Percentiles rank a stretch among this genome's conserved stretches.
Conservation (phyloP, 2,329 filamentous ascomycete genomes). For the Pseudogymnoascus sp. region DNA sequence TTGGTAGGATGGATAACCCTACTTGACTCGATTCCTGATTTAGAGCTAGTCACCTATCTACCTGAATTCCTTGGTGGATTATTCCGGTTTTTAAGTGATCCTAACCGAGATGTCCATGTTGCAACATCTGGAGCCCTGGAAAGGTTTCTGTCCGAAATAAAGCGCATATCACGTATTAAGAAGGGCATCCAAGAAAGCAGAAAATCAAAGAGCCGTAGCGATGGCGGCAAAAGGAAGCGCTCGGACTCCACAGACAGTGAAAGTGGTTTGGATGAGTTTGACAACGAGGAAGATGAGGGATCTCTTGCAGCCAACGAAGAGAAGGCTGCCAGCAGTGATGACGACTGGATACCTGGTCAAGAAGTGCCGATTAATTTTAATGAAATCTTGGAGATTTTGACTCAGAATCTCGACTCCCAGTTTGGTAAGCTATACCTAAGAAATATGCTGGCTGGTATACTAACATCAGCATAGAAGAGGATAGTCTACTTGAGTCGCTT, state of each 20-base stretch:
- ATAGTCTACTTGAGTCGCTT: conserved; percentile 82
- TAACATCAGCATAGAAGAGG: conserved; percentile 56
- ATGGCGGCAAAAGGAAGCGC: conserved; percentile 59
- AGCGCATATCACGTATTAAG: conserved; percentile 85
- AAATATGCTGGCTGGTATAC: background rate
- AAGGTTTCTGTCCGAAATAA: conserved; percentile 87
- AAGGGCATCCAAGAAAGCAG: conserved; percentile 84
- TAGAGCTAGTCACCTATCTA: conserved; percentile 87
- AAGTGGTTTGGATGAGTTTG: conserved; percentile 37
- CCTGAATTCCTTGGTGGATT: conserved; percentile 86
- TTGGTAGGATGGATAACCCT: conserved; percentile 93
- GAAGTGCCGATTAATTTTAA: conserved; percentile 92
- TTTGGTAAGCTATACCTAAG: conserved; percentile 47
- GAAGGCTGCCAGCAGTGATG: conserved; percentile 60
- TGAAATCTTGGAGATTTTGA: conserved; percentile 84
- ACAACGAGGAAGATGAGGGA: conserved; percentile 51
- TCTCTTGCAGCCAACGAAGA: conserved; percentile 51
- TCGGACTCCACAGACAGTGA: conserved; percentile 64
- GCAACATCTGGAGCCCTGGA: conserved; percentile 84
- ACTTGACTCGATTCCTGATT: conserved; percentile 89
- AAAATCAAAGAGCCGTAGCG: conserved; percentile 48
- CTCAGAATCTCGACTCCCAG: conserved; percentile 78
- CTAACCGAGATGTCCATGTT: conserved; percentile 88
- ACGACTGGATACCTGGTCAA: conserved; percentile 95
- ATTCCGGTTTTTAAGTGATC: conserved; percentile 85